Evolutionary conservation across 345 rosid species (phyloP).

Genomic region (Hypericum perforatum): DNA sequence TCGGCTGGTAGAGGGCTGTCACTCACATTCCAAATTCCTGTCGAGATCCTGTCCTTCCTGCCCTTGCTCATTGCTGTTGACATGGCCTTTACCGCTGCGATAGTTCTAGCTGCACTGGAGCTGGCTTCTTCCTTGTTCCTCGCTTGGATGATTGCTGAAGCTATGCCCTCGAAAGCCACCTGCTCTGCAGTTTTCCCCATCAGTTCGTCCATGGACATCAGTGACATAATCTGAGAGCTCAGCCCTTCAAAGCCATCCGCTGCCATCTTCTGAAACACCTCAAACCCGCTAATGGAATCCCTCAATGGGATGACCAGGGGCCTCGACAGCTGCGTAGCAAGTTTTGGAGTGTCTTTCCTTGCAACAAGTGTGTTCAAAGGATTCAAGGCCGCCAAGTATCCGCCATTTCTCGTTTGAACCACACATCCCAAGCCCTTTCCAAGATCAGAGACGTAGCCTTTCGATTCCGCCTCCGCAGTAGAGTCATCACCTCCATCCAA

Average conservation of each 20-base stretch:
- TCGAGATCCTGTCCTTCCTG: constrained; percentile 72
- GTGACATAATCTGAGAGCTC: constrained; percentile 40
- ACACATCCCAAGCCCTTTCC: constrained; percentile 82
- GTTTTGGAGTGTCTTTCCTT: constrained; percentile 70
- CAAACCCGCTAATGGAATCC: constrained; percentile 45
- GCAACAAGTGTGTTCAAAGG: constrained; percentile 52
- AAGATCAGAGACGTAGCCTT: constrained; percentile 61
- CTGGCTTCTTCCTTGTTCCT: constrained; percentile 83
- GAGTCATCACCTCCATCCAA: constrained; percentile 37
- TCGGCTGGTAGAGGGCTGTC: constrained; percentile 51
- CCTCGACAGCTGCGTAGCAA: constrained; percentile 89
- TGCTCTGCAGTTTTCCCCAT: constrained; percentile 91
- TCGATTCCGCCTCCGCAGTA: constrained; percentile 32
- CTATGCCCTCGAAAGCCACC: constrained; percentile 93
- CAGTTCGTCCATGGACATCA: constrained; percentile 76
- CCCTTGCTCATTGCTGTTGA: constrained; percentile 54
- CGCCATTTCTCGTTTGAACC: constrained; percentile 87
- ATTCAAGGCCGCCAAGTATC: constrained; percentile 80
- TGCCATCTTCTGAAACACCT: constrained; percentile 63
- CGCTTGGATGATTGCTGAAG: constrained; percentile 87
- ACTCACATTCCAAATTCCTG: constrained; percentile 75
- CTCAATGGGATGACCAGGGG: constrained; percentile 44
- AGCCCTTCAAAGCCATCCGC: constrained; percentile 49
- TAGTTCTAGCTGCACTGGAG: constrained; percentile 75
- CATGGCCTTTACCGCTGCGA: constrained; percentile 71